Conservation (phyloP, 2,329 filamentous ascomycete genomes). For the Bipolaris sorokiniana region DNA sequence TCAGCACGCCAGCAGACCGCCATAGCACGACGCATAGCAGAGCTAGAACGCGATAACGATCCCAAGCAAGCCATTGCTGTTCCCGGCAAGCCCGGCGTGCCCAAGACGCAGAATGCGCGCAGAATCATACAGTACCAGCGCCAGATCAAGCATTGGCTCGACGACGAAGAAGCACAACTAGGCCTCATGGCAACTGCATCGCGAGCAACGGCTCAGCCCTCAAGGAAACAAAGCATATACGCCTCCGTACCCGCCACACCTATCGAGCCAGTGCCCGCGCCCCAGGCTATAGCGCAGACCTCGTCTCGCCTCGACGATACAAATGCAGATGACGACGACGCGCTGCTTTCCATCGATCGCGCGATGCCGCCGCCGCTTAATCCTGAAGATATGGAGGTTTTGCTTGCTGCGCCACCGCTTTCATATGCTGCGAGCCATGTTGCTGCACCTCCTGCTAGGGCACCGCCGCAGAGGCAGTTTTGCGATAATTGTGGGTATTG, state of each 20-base stretch:
- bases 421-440: constrained; percentile 68
- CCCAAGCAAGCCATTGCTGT: constrained; percentile 53
- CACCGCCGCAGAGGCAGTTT: constrained; percentile 66
- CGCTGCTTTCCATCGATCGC: constrained; percentile 61
- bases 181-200: constrained; percentile 52
- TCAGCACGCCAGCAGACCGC: constrained; percentile 84
- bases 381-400: constrained; percentile 66
- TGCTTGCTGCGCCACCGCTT: constrained; percentile 69
- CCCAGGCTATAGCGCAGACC: constrained; percentile 12
- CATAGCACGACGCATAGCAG: constrained; percentile 78
- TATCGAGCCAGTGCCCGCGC: constrained; percentile 34
- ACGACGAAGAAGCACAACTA: constrained; percentile 74
- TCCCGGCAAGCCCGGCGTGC: constrained; percentile 39
- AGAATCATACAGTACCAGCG: constrained; percentile 81
- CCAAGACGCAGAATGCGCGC: constrained; percentile 68
- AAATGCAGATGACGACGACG: constrained; percentile 52
- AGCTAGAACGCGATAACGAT: constrained; percentile 78
- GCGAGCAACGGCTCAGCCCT: constrained; percentile 20
- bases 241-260: constrained; percentile 36
- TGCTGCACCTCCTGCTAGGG: constrained; percentile 47
- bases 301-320: constrained; percentile 21
- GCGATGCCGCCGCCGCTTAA: constrained; percentile 64
- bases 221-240: constrained; percentile 34
- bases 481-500: constrained; percentile 85
- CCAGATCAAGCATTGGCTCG: constrained; percentile 81